These are phyloP conservation scores for Alnus rubra DNA, from an alignment of 306 rosid genomes.

Conservation along the genomic window DNA sequence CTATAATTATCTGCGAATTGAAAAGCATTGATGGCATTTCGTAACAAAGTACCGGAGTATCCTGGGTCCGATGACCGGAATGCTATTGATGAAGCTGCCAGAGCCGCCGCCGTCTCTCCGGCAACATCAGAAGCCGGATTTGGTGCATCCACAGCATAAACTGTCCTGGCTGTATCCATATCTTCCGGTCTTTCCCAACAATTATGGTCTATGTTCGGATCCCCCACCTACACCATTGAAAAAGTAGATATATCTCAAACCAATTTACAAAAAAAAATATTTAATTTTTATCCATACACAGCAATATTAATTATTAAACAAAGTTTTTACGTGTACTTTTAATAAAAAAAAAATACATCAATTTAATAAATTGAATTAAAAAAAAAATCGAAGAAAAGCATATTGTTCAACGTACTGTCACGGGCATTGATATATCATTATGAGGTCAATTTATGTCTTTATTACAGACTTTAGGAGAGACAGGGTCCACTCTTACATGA, in stretches of 20 bases:
- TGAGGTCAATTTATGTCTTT: background rate
- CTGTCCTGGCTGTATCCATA: conserved; percentile 82
- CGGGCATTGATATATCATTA: background rate
- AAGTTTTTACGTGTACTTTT: no score
- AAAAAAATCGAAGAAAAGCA: no score
- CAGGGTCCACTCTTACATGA: conserved; percentile 20
- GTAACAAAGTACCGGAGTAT: conserved; percentile 65
- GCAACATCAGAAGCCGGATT: conserved; percentile 86
- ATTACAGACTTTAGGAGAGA: background rate
- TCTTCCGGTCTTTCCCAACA: conserved; percentile 99
- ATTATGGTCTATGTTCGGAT: conserved; percentile 68
- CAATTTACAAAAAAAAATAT: background rate
- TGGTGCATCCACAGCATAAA: conserved; percentile 84
- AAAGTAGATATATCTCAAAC: background rate
- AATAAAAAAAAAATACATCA: no score
- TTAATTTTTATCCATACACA: no score
- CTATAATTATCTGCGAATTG: conserved; percentile 70
- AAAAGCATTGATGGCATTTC: conserved; percentile 70
- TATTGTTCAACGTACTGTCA: background rate
- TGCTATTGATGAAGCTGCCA: conserved; percentile 77
- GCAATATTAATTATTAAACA: background rate
- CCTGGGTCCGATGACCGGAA: conserved; percentile 69
- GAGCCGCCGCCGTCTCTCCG: conserved; percentile 85
- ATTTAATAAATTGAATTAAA: no score
- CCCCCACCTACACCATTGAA: conserved; percentile 63